Evolutionary conservation across 495 filamentous ascomycete species (phyloP).

Genomic region (Penicillium turbatum): DNA sequence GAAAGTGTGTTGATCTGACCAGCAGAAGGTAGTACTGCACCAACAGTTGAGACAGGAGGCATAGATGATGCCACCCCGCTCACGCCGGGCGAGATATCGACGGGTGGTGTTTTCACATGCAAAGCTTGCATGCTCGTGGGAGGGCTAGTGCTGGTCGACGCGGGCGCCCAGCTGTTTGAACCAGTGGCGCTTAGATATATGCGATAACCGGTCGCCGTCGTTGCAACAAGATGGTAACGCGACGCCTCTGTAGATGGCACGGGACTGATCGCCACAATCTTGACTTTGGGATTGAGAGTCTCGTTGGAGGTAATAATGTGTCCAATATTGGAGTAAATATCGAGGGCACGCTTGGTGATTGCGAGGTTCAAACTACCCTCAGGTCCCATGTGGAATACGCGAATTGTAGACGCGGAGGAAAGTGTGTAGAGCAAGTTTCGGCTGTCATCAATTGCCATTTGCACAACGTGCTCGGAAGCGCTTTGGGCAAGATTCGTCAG

Average conservation of each 20-base stretch:
- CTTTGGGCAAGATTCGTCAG: slow-evolving; percentile 44
- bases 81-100: slow-evolving; percentile 28
- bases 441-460: slow-evolving; percentile 84
- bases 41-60: slow-evolving; percentile 14
- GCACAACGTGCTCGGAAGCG: slow-evolving; percentile 56
- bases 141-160: slow-evolving; percentile 52
- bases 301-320: slow-evolving; percentile 70
- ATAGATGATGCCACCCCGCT: slow-evolving; percentile 8
- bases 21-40: slow-evolving; percentile 25
- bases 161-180: slow-evolving; percentile 59
- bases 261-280: slow-evolving; percentile 77
- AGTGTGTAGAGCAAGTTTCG: slow-evolving; percentile 86
- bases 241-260: slow-evolving; percentile 77
- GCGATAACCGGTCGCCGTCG: slow-evolving; percentile 84
- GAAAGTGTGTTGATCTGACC: slow-evolving; percentile 44
- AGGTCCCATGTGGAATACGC: slow-evolving; percentile 73
- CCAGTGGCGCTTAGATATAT: slow-evolving; percentile 89
- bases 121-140: slow-evolving; percentile 97
- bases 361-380: slow-evolving; percentile 48
- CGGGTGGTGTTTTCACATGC: slow-evolving; percentile 87
- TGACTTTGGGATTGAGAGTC: slow-evolving; percentile 60
- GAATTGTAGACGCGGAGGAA: slow-evolving; percentile 76
- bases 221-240: slow-evolving; percentile 82
- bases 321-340: slow-evolving; percentile 63
- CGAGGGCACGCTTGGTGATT: slow-evolving; percentile 51